Evolutionary conservation across 139 green algal species (phyloP).

Genomic region (Tetradesmus obliquus): DNA sequence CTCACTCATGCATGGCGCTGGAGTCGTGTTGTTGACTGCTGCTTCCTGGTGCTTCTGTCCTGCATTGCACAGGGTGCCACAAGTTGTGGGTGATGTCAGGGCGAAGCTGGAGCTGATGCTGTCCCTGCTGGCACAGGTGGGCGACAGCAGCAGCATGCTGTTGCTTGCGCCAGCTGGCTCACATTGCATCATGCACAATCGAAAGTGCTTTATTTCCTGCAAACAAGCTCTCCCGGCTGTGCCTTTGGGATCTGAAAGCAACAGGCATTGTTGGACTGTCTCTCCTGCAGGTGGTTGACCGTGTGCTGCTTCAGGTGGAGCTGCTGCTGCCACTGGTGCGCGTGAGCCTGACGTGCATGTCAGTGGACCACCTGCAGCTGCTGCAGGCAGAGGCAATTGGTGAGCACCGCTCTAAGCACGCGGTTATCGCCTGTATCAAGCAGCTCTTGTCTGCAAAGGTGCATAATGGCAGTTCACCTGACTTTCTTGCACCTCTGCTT

Average conservation of each 20-base stretch:
- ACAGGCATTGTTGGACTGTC: background rate
- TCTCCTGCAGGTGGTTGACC: constrained; percentile 46
- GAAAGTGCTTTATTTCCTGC: background rate
- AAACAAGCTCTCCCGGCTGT: too few species aligned
- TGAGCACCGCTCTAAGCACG: constrained; percentile 20
- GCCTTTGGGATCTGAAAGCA: too few species aligned
- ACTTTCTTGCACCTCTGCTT: background rate
- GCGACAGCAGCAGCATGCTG: background rate
- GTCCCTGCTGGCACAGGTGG: constrained; percentile 17
- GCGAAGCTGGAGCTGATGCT: constrained; percentile 38
- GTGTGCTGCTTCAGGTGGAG: constrained; percentile 50
- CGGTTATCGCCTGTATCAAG: background rate
- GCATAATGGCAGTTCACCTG: background rate
- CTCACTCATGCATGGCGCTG: background rate
- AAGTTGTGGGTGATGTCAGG: constrained; percentile 2
- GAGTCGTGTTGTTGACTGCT: too few species aligned
- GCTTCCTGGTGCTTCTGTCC: background rate
- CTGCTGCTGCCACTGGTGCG: constrained; percentile 74
- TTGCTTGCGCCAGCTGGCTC: background rate
- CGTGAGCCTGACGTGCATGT: constrained; percentile 57
- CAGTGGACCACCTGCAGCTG: constrained; percentile 61
- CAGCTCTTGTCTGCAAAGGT: background rate
- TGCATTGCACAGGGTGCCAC: background rate
- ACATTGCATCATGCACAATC: background rate
- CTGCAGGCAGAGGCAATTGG: constrained; percentile 72